Base-by-base conservation (phyloP, 2,329 filamentous ascomycete species). In the Fusarium longipes region DNA sequence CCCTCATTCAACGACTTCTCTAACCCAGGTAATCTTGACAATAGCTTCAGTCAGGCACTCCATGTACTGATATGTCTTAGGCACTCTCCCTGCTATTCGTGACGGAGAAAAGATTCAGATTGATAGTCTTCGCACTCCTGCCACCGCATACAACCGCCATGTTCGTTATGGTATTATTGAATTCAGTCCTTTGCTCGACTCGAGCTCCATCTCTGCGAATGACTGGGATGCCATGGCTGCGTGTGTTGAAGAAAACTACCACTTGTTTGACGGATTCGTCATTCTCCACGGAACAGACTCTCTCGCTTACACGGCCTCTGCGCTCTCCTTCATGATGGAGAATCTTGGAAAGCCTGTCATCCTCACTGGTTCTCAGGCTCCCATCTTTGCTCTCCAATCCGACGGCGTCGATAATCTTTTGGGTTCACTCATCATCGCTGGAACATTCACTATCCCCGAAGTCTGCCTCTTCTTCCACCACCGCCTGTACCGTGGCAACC, bases 381-480 rank as follows among this genome's bases (percentile, higher is more conserved):
- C 93, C 44, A 97, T 97, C 85, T 91, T 96, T 72, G 90, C 94
- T 63, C 86, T 97, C 25, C 93, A 97, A 78, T 96, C 91, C 50
- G 94, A 97, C 77, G 94, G 93, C 11, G 91, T 93, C 35, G 93
- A 96, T 80, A 97, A 97, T 74, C 85, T 97, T 14, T 86, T 97
- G 7, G 92, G 92, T 20, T 94, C 93, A 2, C 85, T 97, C 74
- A 93, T 97, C 74, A 91, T 97, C 56, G 94, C 94, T 5, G 93
- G 93, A 32, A 96, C 96, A 62, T 97, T 97, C 75, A 91, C 93
- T 81, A 93, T 97, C 58, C 93, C 94, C 1, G 94, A 97, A 77
- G 94, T 97, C 52, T 94, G 93, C 76, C 85, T 97, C 33, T 97
- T 96, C 82, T 97, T 97, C 84, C 93, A 96, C 79, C 92, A 96